phyloP scores from a whole-genome alignment of 1,284 basidiomycete species.

The Cronartium ribicola region DNA sequence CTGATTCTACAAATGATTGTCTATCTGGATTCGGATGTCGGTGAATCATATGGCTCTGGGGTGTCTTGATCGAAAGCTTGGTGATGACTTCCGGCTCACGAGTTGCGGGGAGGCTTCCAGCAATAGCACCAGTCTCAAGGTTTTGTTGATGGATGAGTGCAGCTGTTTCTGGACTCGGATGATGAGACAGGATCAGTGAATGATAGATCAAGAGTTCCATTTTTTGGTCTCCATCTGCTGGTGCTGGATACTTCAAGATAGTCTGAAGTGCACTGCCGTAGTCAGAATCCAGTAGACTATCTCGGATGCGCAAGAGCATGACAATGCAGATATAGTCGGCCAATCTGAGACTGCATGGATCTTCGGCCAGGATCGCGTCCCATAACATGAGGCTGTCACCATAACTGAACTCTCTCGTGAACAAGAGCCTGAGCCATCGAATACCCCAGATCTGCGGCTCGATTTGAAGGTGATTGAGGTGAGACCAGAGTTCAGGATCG shows the following conservation, averaged over 20 bases:
- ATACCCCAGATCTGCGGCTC: slow-evolving; percentile 50
- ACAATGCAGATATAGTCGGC: slow-evolving; percentile 49
- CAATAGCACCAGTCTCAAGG: too few species aligned
- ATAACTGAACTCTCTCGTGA: slow-evolving; percentile 47
- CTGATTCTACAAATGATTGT: too few species aligned
- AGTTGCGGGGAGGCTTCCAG: slow-evolving; percentile 7
- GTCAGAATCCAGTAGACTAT: slow-evolving; percentile 46
- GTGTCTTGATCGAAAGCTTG: background rate
- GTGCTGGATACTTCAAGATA: slow-evolving; percentile 46
- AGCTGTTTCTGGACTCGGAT: slow-evolving; percentile 43
- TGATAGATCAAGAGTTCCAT: slow-evolving; percentile 45
- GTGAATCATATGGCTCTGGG: background rate
- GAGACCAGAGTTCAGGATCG: slow-evolving; percentile 46
- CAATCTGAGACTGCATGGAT: slow-evolving; percentile 44
- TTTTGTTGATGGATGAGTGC: slow-evolving; percentile 11
- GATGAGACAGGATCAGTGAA: slow-evolving; percentile 44
- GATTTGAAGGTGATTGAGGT: slow-evolving; percentile 47
- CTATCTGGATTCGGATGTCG: background rate
- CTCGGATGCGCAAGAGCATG: slow-evolving; percentile 49
- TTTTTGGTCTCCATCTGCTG: slow-evolving; percentile 23
- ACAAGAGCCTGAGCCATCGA: slow-evolving; percentile 49
- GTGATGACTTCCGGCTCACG: background rate
- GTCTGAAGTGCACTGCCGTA: slow-evolving; percentile 46
- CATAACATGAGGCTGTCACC: slow-evolving; percentile 47
- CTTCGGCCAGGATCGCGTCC: slow-evolving; percentile 48